A percentile compares a stretch with the other conserved stretches of the same genome.
phyloP scores from a whole-genome alignment of 768 basidiomycete species.

The Amanita pseudoporphyria region DNA sequence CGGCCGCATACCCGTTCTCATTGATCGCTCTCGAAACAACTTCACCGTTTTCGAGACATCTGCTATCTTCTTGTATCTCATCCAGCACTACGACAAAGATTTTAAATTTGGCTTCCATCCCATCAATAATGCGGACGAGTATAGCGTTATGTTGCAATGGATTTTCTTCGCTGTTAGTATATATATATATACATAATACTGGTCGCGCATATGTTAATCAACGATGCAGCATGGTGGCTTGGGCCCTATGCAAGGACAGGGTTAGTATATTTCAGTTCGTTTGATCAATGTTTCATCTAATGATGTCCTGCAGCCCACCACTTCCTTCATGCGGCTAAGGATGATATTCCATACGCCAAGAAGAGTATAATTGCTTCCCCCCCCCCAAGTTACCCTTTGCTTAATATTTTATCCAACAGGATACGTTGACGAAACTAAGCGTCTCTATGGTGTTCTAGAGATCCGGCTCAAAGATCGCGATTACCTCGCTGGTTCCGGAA shows the following conservation, averaged over 20 bases:
- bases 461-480: constrained; percentile 66
- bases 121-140: constrained; percentile 40
- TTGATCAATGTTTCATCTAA: too few relatives aligned
- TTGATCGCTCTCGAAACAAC: constrained; percentile 50
- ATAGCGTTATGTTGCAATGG: constrained; percentile 76
- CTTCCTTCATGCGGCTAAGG: constrained; percentile 56
- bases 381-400: not conserved
- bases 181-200: not conserved
- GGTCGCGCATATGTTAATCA: not conserved
- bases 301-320: constrained; percentile 41
- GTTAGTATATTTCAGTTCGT: constrained; percentile 11
- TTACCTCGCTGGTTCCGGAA: constrained; percentile 66
- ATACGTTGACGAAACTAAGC: constrained; percentile 75
- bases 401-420: constrained; percentile 27
- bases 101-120: constrained; percentile 58
- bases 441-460: constrained; percentile 79
- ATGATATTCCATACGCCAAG: constrained; percentile 61
- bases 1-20: constrained; percentile 59
- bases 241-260: constrained; percentile 84
- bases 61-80: constrained; percentile 75
- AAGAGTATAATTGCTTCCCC: constrained; percentile 29
- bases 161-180: constrained; percentile 64
- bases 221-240: constrained; percentile 60
- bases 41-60: constrained; percentile 70
- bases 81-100: constrained; percentile 72